Evolutionary conservation across 352 stramenopile genomes (phyloP), one percentile per base, ranked within the genome.

Genomic region (Phytophthora citricola): DNA sequence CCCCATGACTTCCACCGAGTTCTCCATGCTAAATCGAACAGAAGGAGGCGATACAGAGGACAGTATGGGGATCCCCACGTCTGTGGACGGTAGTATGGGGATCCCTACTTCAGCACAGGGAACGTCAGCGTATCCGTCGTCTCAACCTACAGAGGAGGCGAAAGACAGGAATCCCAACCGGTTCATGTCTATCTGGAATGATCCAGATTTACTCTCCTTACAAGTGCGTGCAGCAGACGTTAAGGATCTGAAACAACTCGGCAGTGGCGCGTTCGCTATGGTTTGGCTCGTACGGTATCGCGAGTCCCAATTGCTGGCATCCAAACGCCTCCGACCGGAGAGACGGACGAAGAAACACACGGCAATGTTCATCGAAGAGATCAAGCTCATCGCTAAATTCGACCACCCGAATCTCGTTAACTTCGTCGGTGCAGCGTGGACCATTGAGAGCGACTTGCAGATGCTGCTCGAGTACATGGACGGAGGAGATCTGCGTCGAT

Each of bases 381-480:
- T 86, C 41, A 77, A 79, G 27, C 29, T 84, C 8, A 63, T 87
- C 27, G 72, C 75, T 34, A 68, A 63, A 34, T 81, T 84, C 32
- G 67, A 79, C 14, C 78, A 87, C 48, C 67, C 73, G 3, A 75
- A 76, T 43, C 75, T 87, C 47, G 73, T 83, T 12, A 66, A 66
- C 9, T 71, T 84, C 32, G 44, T 81, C 15, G 78, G 75, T n/a
- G 73, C 73, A 27, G 73, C 78, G 1, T 83, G 78, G 72, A 83
- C 70, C 1, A 71, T 73, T 14, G 73, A 78, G 26, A 67, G 70
- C 43, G 76, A 87, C 60, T 51, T 87, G 15, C 66, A 79, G 53
- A 69, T 73, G 17, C 57, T 87, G 26, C 54, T 76, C 10, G 78
- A 87, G 65, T 87, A 75, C 24, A 79, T 87, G 73, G 61, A 76